These are phyloP conservation scores for Karstenula rhodostoma DNA, from an alignment of 2,329 filamentous ascomycete species.

Conservation along the genomic window DNA sequence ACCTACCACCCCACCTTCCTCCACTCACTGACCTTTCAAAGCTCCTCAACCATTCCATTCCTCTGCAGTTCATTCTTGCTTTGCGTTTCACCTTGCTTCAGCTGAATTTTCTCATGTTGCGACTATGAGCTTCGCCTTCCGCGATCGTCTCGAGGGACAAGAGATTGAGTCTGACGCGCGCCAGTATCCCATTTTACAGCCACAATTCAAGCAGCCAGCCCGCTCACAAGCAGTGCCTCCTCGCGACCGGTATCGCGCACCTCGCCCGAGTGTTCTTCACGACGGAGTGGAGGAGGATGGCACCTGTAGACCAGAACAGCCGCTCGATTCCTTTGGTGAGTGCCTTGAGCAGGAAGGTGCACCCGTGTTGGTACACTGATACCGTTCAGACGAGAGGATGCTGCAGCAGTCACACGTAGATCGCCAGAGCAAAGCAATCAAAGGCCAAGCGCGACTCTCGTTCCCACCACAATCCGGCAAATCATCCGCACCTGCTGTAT, in stretches of 20 bases:
- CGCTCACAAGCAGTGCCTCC: slow-evolving; percentile 16
- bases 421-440: slow-evolving; percentile 45
- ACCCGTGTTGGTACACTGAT: slow-evolving; percentile 2
- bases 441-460: slow-evolving; percentile 49
- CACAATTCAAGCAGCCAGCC: slow-evolving; percentile 22
- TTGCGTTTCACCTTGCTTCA: not conserved
- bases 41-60: not conserved
- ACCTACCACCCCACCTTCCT: slow-evolving; percentile 13
- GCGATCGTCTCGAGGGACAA: slow-evolving; percentile 21
- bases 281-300: slow-evolving; percentile 38
- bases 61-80: not conserved
- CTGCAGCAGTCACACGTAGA: slow-evolving; percentile 42
- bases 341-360: not conserved
- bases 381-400: slow-evolving; percentile 44
- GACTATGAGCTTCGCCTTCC: slow-evolving; percentile 29
- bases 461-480: slow-evolving; percentile 37
- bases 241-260: slow-evolving; percentile 37
- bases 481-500: slow-evolving; percentile 14
- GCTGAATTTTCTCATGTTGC: not conserved
- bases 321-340: slow-evolving; percentile 61
- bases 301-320: slow-evolving; percentile 11
- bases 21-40: not conserved
- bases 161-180: slow-evolving; percentile 11
- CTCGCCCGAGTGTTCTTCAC: slow-evolving; percentile 26
- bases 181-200: slow-evolving; percentile 25